Evolutionary conservation across 768 basidiomycete genomes (phyloP).

Genomic region (Gymnopilus junonius): DNA sequence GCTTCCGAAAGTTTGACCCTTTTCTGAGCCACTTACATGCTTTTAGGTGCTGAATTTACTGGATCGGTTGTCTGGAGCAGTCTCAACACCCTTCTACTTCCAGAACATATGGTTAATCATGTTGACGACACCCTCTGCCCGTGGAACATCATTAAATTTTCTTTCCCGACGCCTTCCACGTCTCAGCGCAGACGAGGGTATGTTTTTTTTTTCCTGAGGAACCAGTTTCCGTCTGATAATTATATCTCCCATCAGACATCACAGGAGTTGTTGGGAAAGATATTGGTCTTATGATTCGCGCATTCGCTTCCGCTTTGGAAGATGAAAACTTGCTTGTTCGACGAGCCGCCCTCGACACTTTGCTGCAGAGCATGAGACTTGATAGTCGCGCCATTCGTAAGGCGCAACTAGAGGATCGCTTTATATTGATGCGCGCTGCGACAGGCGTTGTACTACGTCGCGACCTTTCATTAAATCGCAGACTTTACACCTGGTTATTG

Average conservation of each 20-base stretch:
- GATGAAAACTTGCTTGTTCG: constrained; percentile 93
- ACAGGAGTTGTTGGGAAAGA: constrained; percentile 79
- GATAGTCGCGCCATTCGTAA: constrained; percentile 74
- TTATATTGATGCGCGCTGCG: constrained; percentile 86
- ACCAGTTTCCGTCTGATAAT: background rate
- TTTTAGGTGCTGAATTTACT: constrained; percentile 76
- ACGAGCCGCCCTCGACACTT: constrained; percentile 81
- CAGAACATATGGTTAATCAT: constrained; percentile 96
- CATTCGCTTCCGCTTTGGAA: constrained; percentile 88
- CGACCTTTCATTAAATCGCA: constrained; percentile 90
- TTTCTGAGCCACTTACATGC: background rate
- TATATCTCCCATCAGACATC: constrained; percentile 52
- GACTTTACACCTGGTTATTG: constrained; percentile 92
- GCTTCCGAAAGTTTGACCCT: background rate
- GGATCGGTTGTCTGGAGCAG: constrained; percentile 80
- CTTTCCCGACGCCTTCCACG: constrained; percentile 80
- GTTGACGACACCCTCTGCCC: constrained; percentile 84
- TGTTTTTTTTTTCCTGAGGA: background rate
- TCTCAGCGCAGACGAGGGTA: constrained; percentile 73
- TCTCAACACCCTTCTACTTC: constrained; percentile 89
- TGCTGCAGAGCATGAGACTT: constrained; percentile 75
- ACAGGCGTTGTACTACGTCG: constrained; percentile 88
- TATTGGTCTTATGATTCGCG: constrained; percentile 93
- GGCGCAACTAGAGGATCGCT: constrained; percentile 72
- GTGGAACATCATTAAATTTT: constrained; percentile 88